Evolutionary conservation across 1,139 yeast genomes (phyloP).

Genomic region (Petasospora fabianii): DNA sequence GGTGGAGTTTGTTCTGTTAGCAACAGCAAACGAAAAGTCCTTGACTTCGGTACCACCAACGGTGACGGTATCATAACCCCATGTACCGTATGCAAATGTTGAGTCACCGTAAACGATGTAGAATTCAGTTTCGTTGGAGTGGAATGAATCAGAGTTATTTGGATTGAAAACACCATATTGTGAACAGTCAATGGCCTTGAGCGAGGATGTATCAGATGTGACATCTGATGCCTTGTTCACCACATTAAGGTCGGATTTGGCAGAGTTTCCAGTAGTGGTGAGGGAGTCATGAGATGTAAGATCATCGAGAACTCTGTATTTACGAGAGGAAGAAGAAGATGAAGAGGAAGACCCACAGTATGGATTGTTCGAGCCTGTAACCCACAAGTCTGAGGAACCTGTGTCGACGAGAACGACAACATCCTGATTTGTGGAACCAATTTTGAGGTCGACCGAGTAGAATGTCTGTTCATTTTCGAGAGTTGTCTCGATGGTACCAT

Average conservation of each 20-base stretch:
- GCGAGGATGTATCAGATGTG: background rate
- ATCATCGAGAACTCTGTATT: slow-evolving; percentile 9
- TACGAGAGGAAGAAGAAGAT: slow-evolving; percentile 1
- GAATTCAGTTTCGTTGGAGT: slow-evolving; percentile 42
- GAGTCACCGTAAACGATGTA: slow-evolving; percentile 60
- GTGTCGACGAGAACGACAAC: slow-evolving; percentile 38
- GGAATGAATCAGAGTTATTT: slow-evolving; percentile 35
- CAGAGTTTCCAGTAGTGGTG: background rate
- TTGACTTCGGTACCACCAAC: slow-evolving; percentile 43
- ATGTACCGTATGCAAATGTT: slow-evolving; percentile 57
- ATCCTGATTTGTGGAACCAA: slow-evolving; percentile 55
- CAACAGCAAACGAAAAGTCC: slow-evolving; percentile 49
- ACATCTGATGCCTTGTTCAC: background rate
- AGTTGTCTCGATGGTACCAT: slow-evolving; percentile 37
- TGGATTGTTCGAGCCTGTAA: slow-evolving; percentile 11
- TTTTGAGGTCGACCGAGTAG: slow-evolving; percentile 41
- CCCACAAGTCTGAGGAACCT: slow-evolving; percentile 18
- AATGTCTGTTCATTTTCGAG: slow-evolving; percentile 44
- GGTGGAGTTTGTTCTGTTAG: slow-evolving; percentile 48
- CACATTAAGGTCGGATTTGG: background rate
- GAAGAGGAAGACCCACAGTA: slow-evolving; percentile 17
- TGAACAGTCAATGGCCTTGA: slow-evolving; percentile 30
- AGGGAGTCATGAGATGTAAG: background rate
- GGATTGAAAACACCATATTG: slow-evolving; percentile 40
- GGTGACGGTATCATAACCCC: slow-evolving; percentile 55